Base-by-base conservation (phyloP, 495 filamentous ascomycete genomes). In the Letharia lupina region DNA sequence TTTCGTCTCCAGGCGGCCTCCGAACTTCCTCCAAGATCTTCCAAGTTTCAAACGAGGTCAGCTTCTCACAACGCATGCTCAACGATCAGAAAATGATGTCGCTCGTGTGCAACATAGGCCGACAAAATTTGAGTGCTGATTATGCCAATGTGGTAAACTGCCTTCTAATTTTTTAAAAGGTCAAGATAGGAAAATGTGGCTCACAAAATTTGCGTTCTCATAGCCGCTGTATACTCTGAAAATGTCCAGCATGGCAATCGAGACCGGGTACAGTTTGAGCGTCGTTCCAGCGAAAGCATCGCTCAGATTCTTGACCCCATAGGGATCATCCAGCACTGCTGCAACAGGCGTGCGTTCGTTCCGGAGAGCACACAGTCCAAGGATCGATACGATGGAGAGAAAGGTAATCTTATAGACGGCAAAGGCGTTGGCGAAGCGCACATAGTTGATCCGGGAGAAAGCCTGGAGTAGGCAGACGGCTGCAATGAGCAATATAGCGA, bases 211-310 rank as follows among this genome's bases (percentile, higher is more conserved):
- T 0, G 56, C 56, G n/a, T 59, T 59, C 33, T 59, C 56, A 39
- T 59, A 59, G 15, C 56, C 33, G n/a, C 33, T 59, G 16, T 59
- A 59, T 39, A 59, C n/a, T 39, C 56, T 16, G 33, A 39, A 39
- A 39, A 39, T 59, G 39, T 59, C 56, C 56, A 59, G 56, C 56
- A 59, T 59, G 33, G 56, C 13, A 37, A 59, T 59, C 13, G 56
- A 59, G 33, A 59, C 35, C 2, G 56, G 56, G n/a, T 39, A 59
- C 28, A 58, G 9, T 58, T 37, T 37, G 39, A 20, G n/a, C n/a
- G 28, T 59, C 16, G 33, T 37, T 39, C 33, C 56, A 39, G 33
- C 33, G 33, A 59, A 59, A 28, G n/a, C n/a, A 9, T 59, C 12
- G 16, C 23, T 40, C 18, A 40, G 23, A 60, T 60, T 60, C 18